Conservation (phyloP, 139 green algal genomes). For the Micractinium sp. region DNA sequence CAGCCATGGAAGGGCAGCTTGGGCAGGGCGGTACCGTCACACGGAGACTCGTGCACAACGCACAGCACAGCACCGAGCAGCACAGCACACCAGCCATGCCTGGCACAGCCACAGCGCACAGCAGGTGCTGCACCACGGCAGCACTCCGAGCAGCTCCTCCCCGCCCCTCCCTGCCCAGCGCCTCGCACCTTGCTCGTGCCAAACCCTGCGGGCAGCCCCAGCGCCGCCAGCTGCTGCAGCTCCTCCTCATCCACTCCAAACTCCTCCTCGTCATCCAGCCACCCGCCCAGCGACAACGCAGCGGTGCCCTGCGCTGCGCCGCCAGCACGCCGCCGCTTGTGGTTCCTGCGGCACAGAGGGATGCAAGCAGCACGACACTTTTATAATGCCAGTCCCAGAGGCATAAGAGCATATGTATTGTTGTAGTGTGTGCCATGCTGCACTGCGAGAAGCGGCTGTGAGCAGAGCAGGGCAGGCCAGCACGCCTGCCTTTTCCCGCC, state of each 20-base stretch:
- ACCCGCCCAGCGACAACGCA: neutral
- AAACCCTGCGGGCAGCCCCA: conserved; percentile 38
- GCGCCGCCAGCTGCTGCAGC: neutral
- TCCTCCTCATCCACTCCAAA: conserved; percentile 24
- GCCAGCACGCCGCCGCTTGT: conserved; percentile 16
- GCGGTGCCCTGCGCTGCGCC: conserved; percentile 7
- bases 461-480: too few species aligned
- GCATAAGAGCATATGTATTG: neutral
- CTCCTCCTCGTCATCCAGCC: conserved; percentile 14
- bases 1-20: too few species aligned
- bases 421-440: neutral
- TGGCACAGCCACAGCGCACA: too few species aligned
- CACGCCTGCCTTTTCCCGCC: neutral
- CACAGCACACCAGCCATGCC: too few species aligned
- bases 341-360: neutral
- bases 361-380: neutral
- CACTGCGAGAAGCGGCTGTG: too few species aligned
- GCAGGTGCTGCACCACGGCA: too few species aligned
- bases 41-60: too few species aligned
- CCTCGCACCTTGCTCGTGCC: conserved; percentile 22
- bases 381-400: too few species aligned
- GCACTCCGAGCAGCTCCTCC: neutral
- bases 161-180: neutral
- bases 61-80: too few species aligned
- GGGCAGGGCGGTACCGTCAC: too few species aligned